These are phyloP conservation scores for Ailanthus altissimus DNA, from an alignment of 345 rosid genomes.

Conservation along the genomic window DNA sequence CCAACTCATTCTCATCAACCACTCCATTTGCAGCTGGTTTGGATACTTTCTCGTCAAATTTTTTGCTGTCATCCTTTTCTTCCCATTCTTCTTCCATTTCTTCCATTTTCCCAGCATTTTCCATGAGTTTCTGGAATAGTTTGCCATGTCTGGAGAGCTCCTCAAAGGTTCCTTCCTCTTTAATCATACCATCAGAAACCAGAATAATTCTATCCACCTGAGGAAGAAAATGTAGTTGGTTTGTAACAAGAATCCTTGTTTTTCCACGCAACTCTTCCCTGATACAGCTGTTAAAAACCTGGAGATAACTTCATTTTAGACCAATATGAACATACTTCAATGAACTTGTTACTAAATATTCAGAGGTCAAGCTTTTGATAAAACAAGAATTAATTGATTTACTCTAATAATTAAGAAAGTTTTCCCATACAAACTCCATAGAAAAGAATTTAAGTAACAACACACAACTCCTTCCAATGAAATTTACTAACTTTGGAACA, in stretches of 20 bases:
- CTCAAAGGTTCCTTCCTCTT: conserved; percentile 86
- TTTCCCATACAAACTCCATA: not conserved
- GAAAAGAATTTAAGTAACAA: not conserved
- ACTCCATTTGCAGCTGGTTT: conserved; percentile 42
- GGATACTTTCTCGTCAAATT: conserved; percentile 33
- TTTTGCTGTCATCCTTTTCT: conserved; percentile 29
- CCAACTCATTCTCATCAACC: conserved; percentile 23
- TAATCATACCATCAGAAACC: conserved; percentile 72
- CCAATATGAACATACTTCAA: not conserved
- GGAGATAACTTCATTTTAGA: conserved; percentile 24
- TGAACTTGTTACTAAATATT: conserved; percentile 12
- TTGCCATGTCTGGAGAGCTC: conserved; percentile 74
- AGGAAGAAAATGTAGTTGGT: conserved; percentile 97
- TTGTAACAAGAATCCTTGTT: conserved; percentile 90
- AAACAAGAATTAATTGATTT: not conserved
- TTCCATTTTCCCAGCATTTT: conserved; percentile 96
- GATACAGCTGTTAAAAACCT: conserved; percentile 91
- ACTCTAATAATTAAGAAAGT: not conserved
- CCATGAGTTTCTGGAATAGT: conserved; percentile 85
- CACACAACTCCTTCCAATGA: not conserved
- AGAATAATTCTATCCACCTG: conserved; percentile 76
- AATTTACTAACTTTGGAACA: not conserved
- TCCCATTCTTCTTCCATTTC: conserved; percentile 45
- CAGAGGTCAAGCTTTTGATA: not conserved
- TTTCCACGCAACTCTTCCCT: conserved; percentile 73